Base-by-base conservation (phyloP, 306 rosid species). In the Fagus crenata region DNA sequence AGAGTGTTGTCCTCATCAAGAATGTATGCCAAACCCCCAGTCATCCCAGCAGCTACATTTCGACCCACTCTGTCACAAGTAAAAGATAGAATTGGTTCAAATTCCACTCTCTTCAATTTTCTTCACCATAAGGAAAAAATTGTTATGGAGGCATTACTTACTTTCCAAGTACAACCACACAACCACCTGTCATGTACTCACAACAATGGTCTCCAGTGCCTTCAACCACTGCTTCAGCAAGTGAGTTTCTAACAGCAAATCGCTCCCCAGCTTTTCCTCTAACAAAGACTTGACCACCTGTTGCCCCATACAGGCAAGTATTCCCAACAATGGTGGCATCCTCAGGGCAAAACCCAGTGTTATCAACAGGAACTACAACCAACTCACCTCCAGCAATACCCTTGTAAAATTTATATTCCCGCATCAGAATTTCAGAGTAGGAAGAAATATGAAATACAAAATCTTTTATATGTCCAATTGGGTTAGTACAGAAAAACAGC, bases 1-100 rank as follows among this genome's bases (percentile, higher is more conserved):
- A 95, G 82, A 49, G 97, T 82, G 75, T 90, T 73, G 37, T 95
- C 98, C 81, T 95, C 97, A 39, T 95, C 98, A 73, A 95, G 96
- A 82, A 95, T 83, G 86, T 95, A 92, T 71, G 97, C 96, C 87
- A 95, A 88, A 54, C 98, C 98, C 80, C 98, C 98, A 11, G 97
- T 95, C 98, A 95, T 95, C 81, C 98, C 98, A 87, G 97, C 97
- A 82, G 98, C 98, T 46, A 95, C 98, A 81, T 95, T 95, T 89
- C 98, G 90, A 75, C 98, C 98, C 86, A 95, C 98, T 87, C 98
- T 95, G 93, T 83, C 67, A 82, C 69, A 87, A 65, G 53, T 75
- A 59, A 84, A 67, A 72, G 18, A 71, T 17, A 85, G 60, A 72
- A 81, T 43, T 37, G 49, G 39, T 79, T 79, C 80, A 79, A 64